Conservation (phyloP, 1,139 yeast species). For the Geotrichum aggregatum region DNA sequence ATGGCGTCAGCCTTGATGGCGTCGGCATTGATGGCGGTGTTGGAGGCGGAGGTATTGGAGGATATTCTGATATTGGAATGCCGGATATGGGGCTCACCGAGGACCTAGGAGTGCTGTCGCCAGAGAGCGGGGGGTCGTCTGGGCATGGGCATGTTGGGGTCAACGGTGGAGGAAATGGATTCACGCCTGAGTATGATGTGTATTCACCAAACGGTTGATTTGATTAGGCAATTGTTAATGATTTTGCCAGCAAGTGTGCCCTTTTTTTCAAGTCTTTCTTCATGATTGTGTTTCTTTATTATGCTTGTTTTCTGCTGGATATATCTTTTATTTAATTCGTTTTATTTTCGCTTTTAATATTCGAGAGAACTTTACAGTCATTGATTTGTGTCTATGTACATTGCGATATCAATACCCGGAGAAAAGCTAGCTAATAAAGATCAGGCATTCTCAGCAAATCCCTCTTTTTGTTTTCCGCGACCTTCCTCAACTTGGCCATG, state of each 20-base stretch:
- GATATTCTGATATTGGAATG: too few species aligned
- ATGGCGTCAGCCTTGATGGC: too few species aligned
- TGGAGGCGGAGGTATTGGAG: too few species aligned
- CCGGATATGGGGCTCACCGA: too few species aligned
- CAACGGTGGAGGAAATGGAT: constrained; percentile 11
- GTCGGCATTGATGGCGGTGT: too few species aligned
- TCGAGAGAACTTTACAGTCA: too few species aligned
- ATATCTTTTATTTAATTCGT: background rate
- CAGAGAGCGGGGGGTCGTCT: constrained; percentile 17
- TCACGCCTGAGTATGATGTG: constrained; percentile 19
- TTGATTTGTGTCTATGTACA: too few species aligned
- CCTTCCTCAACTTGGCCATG: constrained; percentile 62
- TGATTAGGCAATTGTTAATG: too few species aligned
- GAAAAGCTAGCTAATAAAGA: constrained; percentile 33
- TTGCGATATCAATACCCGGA: too few species aligned
- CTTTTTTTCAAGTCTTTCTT: background rate
- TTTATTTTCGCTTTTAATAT: background rate
- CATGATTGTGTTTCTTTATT: constrained; percentile 2
- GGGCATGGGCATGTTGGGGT: too few species aligned
- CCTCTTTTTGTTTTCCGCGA: constrained; percentile 66
- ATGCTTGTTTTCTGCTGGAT: background rate
- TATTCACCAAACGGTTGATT: constrained; percentile 3
- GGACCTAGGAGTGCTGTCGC: constrained; percentile 5
- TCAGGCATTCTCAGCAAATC: constrained; percentile 86
- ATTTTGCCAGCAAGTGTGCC: too few species aligned